Conservation (phyloP, 2,329 filamentous ascomycete species). For the Dactylellina sp. region DNA sequence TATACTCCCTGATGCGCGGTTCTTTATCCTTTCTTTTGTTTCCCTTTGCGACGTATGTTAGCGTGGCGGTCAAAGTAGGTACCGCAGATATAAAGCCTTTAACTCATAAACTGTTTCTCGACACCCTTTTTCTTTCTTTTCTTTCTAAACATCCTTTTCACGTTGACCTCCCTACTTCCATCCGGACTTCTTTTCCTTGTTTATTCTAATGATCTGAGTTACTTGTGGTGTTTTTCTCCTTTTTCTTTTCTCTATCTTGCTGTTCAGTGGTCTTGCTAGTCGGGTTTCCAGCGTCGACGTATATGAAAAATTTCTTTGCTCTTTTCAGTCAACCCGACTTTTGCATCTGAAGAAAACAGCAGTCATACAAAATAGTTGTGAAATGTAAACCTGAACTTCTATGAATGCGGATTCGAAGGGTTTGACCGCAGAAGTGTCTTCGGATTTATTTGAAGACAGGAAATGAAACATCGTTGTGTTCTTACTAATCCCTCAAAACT, state of each 20-base stretch:
- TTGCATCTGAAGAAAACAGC: slow-evolving; percentile 34
- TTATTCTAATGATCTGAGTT: slow-evolving; percentile 55
- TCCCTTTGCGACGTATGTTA: slow-evolving; percentile 63
- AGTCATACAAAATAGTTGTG: slow-evolving; percentile 52
- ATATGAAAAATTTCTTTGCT: slow-evolving; percentile 54
- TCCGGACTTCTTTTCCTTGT: slow-evolving; percentile 25
- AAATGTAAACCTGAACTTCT: slow-evolving; percentile 55
- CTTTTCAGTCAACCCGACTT: slow-evolving; percentile 27
- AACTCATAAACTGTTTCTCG: slow-evolving; percentile 61
- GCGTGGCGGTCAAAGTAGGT: slow-evolving; percentile 53
- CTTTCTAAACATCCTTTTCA: slow-evolving; percentile 25
- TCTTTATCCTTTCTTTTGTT: slow-evolving; percentile 59
- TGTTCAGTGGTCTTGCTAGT: slow-evolving; percentile 42
- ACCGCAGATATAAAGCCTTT: slow-evolving; percentile 59
- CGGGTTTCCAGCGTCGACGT: slow-evolving; percentile 56
- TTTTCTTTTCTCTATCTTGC: slow-evolving; percentile 27
- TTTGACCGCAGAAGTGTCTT: slow-evolving; percentile 19
- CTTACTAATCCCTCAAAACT: slow-evolving; percentile 1
- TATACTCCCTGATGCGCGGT: slow-evolving; percentile 58
- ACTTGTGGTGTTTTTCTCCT: slow-evolving; percentile 29
- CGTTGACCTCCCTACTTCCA: slow-evolving; percentile 11
- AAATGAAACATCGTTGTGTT: slow-evolving; percentile 19
- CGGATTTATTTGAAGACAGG: slow-evolving; percentile 13
- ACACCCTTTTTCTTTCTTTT: slow-evolving; percentile 30
- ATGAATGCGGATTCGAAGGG: slow-evolving; percentile 52